Percentiles rank a stretch among this genome's conserved stretches.
These are phyloP conservation scores for Xylaria digitata DNA, from an alignment of 2,329 filamentous ascomycete species.

Conservation along the genomic window DNA sequence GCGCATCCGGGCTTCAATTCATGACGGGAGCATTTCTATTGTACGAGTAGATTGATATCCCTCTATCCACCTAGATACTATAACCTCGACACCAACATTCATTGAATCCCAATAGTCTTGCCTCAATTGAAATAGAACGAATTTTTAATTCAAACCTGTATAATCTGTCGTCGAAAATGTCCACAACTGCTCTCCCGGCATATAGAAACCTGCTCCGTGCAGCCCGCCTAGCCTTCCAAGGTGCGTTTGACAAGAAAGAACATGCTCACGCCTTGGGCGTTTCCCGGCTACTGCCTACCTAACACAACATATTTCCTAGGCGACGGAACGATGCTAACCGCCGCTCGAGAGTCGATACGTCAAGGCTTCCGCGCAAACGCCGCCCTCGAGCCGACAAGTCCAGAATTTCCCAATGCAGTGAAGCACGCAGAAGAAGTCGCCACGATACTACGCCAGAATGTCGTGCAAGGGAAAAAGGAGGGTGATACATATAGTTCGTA, in stretches of 20 bases:
- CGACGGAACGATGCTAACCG: conserved; percentile 74
- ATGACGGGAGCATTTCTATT: too few relatives aligned
- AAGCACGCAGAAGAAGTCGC: conserved; percentile 86
- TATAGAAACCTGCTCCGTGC: conserved; percentile 87
- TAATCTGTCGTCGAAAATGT: conserved; percentile 24
- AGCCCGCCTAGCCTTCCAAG: conserved; percentile 83
- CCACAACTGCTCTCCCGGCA: conserved; percentile 72
- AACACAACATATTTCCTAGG: conserved; percentile 60
- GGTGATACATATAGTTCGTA: conserved; percentile 71
- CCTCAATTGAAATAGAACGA: too few relatives aligned
- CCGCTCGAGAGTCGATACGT: conserved; percentile 79
- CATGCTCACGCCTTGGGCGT: neutral
- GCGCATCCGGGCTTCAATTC: conserved; percentile 2
- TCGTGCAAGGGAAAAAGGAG: conserved; percentile 81
- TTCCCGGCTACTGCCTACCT: neutral
- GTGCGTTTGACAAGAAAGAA: conserved; percentile 58
- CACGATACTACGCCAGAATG: conserved; percentile 80
- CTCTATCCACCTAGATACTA: too few relatives aligned
- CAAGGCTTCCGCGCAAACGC: conserved; percentile 77
- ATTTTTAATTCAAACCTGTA: neutral
- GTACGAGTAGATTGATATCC: too few relatives aligned
- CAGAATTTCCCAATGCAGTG: conserved; percentile 73
- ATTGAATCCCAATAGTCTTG: neutral
- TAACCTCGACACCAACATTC: too few relatives aligned
- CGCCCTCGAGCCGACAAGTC: conserved; percentile 65